These are phyloP conservation scores for Sporobolomyces pararoseus DNA, from an alignment of 768 basidiomycete genomes.

Conservation along the genomic window DNA sequence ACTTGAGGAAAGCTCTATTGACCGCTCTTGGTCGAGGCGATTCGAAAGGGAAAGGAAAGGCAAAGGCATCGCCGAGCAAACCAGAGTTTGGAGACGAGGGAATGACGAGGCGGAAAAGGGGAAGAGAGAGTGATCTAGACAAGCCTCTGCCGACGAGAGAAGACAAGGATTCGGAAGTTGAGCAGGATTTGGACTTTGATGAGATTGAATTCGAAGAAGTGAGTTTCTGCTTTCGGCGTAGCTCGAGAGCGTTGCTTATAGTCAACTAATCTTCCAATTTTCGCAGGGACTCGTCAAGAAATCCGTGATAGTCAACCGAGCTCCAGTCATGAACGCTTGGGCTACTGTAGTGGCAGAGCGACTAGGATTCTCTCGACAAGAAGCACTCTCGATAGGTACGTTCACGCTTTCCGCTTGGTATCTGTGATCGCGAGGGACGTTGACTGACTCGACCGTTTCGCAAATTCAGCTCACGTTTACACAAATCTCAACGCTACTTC, in stretches of 20 bases:
- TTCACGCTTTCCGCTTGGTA: not conserved
- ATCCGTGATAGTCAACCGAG: conserved; percentile 73
- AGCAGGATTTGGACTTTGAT: conserved; percentile 65
- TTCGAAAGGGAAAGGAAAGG: conserved; percentile 15
- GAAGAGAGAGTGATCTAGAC: conserved; percentile 56
- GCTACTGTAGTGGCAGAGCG: conserved; percentile 77
- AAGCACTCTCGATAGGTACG: conserved; percentile 84
- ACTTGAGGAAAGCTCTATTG: conserved; percentile 24
- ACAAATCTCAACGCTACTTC: conserved; percentile 86
- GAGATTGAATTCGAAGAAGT: conserved; percentile 72
- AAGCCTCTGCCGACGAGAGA: conserved; percentile 59
- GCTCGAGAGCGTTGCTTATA: no score
- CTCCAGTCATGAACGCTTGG: conserved; percentile 94
- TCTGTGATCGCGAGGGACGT: not conserved
- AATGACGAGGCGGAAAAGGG: conserved; percentile 55
- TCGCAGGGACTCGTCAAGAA: conserved; percentile 62
- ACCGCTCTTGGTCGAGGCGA: conserved; percentile 11
- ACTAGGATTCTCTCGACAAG: conserved; percentile 78
- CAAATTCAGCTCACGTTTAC: conserved; percentile 70
- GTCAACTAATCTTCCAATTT: no score
- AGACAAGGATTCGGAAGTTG: conserved; percentile 52
- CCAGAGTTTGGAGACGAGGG: conserved; percentile 17
- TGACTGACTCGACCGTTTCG: no score
- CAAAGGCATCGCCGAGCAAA: conserved; percentile 39
- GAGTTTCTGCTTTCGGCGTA: no score